phyloP scores from a whole-genome alignment of 208 protist genomes.

The Herpetomonas muscarum region DNA sequence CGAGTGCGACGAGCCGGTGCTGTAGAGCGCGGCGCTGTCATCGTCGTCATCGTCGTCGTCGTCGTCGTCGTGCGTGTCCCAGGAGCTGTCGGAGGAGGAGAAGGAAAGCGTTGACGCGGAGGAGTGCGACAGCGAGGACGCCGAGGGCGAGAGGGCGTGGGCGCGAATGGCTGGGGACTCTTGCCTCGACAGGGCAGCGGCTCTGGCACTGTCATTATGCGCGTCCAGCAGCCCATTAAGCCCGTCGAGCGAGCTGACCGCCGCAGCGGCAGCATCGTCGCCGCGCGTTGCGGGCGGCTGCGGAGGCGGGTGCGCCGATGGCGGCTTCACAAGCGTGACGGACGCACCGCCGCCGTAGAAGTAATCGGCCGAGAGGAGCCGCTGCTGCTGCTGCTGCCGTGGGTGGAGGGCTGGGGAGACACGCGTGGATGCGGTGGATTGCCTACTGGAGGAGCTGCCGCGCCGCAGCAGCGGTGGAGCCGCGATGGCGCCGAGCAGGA shows the following conservation, averaged over 20 bases:
- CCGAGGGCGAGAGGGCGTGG: constrained; percentile 3
- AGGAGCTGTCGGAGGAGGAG: neutral
- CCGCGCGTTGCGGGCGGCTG: neutral
- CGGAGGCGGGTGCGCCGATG: neutral
- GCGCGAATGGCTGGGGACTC: too few species aligned
- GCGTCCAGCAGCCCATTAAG: constrained; percentile 13
- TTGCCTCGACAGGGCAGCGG: neutral
- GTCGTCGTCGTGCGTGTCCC: neutral
- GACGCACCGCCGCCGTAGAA: neutral
- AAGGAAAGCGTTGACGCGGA: neutral
- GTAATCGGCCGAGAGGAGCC: neutral
- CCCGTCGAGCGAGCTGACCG: constrained; percentile 14
- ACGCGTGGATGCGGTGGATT: too few species aligned
- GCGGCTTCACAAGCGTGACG: constrained; percentile 3
- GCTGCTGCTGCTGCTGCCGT: neutral
- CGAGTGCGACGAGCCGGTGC: constrained; percentile 7
- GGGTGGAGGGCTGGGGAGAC: constrained; percentile 1
- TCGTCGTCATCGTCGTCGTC: constrained; percentile 1
- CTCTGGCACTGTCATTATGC: neutral
- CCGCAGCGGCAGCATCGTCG: neutral
- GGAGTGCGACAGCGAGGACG: too few species aligned
- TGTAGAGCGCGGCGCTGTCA: neutral
- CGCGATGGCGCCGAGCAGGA: constrained; percentile 1
- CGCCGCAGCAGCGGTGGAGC: neutral
- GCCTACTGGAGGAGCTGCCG: too few species aligned